Base-by-base conservation (phyloP, 2,329 filamentous ascomycete species). In the Davidsoniella australis region DNA sequence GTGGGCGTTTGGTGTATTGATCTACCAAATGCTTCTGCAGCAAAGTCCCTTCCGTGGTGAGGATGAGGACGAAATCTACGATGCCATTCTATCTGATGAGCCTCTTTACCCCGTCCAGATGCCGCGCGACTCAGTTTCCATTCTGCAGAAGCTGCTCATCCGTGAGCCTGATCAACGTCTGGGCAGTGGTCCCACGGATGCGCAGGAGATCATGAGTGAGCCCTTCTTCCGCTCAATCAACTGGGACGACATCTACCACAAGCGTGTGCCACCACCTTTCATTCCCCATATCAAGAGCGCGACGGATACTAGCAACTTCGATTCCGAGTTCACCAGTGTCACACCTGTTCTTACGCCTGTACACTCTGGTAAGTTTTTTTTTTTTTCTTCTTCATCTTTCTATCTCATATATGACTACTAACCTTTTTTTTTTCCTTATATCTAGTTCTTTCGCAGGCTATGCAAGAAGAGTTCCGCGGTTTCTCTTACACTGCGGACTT, bases 291-390 rank as follows among this genome's bases (percentile, higher is more conserved):
- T 98, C 59, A 91, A 83, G 66, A 93, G 76, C 62, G 76, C 88
- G 7, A 95, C 91, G 41, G 91, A 98, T 68, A 98, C 91, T n/a
- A 95, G 88, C 72, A 98, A 98, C 68, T 98, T 98, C 64, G 91
- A 98, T 63, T 86, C 85, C 43, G 91, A 98, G 63, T 98, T 98
- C 63, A 98, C 91, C 1, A 96, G 89, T 61, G 91, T 98, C 49
- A 98, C 91, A 40, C 91, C 91, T 1, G 91, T 98, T 51, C 73
- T 98, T 57, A 98, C 91, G 26, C 91, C 91, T 47, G 91, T 98
- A 49, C 88, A 96, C 67, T 94, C 86, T 66, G 87, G 88, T 93
- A 82, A 70, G 83, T 72, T 52, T 47, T 36, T 17, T 52, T 47
- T 36, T 17, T n/a, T 37, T 29, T 36, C 6, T 3, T 16, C 12